A percentile compares a stretch with the other conserved stretches of the same genome.
Conservation (phyloP, 345 rosid species). For the Lepidium sativum region DNA sequence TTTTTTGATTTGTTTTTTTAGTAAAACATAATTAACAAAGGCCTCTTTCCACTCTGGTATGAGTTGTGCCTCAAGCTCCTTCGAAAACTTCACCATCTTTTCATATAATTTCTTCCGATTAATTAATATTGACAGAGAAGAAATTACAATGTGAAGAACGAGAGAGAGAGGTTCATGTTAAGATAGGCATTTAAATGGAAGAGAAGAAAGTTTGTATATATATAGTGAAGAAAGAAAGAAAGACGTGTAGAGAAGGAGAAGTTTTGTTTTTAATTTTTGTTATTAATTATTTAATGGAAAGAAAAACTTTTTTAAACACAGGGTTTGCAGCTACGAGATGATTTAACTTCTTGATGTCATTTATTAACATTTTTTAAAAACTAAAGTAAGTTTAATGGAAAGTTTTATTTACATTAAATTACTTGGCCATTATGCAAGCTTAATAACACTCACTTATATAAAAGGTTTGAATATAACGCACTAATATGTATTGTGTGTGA, state of each 20-base stretch:
- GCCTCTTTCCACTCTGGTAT: conserved; percentile 99
- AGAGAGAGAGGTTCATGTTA: conserved; percentile 15
- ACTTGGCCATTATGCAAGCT: conserved; percentile 25
- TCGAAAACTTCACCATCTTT: conserved; percentile 94
- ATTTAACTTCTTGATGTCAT: conserved; percentile 8
- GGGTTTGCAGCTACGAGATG: conserved; percentile 23
- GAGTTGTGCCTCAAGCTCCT: conserved; percentile 90
- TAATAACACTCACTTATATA: conserved; percentile 16
- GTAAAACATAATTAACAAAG: conserved; percentile 81
- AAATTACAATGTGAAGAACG: not conserved
- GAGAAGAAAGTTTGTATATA: conserved; percentile 34
- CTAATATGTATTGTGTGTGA: conserved; percentile 17
- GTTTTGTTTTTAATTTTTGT: not conserved
- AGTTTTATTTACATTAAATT: not conserved
- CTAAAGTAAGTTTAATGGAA: not conserved
- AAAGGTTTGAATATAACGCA: conserved; percentile 24
- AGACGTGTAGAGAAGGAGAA: conserved; percentile 31
- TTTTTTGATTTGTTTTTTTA: conserved; percentile 79
- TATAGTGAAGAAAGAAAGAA: conserved; percentile 19
- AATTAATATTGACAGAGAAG: too few relatives aligned
- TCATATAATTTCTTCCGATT: conserved; percentile 17
- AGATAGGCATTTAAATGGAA: conserved; percentile 26
- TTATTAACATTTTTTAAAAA: not conserved
- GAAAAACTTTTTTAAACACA: conserved; percentile 13
- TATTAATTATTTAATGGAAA: conserved; percentile 1